A percentile compares a stretch with the other conserved stretches of the same genome.
These are phyloP conservation scores for Theobroma grandiflorum DNA, from an alignment of 441 rosid species.

Conservation along the genomic window DNA sequence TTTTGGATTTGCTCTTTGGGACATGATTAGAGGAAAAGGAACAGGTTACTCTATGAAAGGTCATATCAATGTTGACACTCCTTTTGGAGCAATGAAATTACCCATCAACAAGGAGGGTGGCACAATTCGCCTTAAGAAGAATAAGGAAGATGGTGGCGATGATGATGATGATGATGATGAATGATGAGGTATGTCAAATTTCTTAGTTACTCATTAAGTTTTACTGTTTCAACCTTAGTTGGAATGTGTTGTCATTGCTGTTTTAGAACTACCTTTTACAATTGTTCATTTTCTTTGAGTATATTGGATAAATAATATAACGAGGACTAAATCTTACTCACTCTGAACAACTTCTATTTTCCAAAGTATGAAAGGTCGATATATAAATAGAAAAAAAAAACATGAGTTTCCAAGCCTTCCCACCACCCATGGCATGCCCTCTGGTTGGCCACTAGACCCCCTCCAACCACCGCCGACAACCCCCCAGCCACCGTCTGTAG, in stretches of 20 bases:
- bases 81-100: conserved; percentile 91
- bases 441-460: too few species aligned
- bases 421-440: too few species aligned
- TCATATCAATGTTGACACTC: conserved; percentile 82
- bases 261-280: background rate
- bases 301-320: background rate
- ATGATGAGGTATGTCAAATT: conserved; percentile 19
- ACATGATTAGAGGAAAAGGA: conserved; percentile 94
- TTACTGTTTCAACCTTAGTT: conserved; percentile 1
- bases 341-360: background rate
- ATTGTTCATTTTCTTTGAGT: background rate
- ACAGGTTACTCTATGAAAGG: conserved; percentile 92
- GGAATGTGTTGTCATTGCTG: background rate
- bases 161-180: conserved; percentile 45
- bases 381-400: background rate
- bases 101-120: conserved; percentile 96
- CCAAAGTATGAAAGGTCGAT: background rate
- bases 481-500: too few species aligned
- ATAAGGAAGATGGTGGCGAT: conserved; percentile 63
- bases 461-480: too few species aligned
- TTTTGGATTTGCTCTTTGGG: conserved; percentile 95
- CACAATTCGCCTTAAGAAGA: conserved; percentile 84
- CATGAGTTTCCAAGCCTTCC: too few species aligned
- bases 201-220: background rate
- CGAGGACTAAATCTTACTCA: background rate